Conservation (phyloP, 1,284 basidiomycete genomes). For the Anthracocystis setariae region DNA sequence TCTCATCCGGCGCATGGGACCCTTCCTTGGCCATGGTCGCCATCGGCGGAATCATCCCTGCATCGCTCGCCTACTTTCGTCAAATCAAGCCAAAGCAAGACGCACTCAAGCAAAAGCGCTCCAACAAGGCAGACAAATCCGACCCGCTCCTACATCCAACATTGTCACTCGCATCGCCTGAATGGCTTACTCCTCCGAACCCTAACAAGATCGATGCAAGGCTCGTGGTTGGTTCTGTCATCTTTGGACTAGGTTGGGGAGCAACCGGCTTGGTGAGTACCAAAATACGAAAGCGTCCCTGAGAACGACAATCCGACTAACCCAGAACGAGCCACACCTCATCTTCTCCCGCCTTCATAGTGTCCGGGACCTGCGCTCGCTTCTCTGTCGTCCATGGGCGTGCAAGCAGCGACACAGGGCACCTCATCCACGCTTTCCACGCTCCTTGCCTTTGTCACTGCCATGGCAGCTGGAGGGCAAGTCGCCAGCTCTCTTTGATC, state of each 20-base stretch:
- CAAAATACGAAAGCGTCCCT: not conserved
- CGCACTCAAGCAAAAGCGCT: constrained; percentile 8
- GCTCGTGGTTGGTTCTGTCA: constrained; percentile 52
- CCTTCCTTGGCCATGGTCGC: constrained; percentile 70
- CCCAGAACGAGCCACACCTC: no score
- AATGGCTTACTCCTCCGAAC: constrained; percentile 56
- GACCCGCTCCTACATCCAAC: constrained; percentile 18
- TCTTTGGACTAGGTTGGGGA: constrained; percentile 67
- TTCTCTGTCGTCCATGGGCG: constrained; percentile 17
- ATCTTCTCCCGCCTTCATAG: constrained; percentile 7
- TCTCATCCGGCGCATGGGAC: constrained; percentile 66
- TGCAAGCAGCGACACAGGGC: constrained; percentile 6
- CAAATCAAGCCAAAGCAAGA: constrained; percentile 45
- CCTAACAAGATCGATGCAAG: constrained; percentile 44
- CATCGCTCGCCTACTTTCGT: constrained; percentile 66
- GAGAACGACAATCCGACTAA: not conserved
- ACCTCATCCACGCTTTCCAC: constrained; percentile 9
- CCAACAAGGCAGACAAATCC: constrained; percentile 8
- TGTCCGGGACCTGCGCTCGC: constrained; percentile 52
- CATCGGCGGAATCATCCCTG: constrained; percentile 70
- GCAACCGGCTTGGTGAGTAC: constrained; percentile 47
- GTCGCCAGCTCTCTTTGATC: constrained; percentile 20
- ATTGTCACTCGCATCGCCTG: constrained; percentile 31
- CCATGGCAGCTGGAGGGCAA: constrained; percentile 47
- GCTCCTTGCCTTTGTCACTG: constrained; percentile 19